Evolutionary conservation across 2,329 filamentous ascomycete species (phyloP), one percentile per base, ranked within the genome.

Genomic region (Calonectria montana): DNA sequence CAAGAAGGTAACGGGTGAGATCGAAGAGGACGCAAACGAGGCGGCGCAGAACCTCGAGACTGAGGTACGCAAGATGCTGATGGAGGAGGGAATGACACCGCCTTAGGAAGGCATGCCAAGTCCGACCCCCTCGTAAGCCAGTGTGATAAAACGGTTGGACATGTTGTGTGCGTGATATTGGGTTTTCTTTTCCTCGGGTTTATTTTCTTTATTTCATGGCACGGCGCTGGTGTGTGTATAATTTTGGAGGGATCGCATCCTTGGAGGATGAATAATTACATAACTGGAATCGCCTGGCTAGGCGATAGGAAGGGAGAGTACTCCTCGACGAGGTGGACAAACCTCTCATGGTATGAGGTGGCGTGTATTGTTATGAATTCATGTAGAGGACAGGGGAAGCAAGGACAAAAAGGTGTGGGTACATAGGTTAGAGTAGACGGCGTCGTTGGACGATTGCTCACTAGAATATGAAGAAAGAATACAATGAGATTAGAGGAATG

Each of bases 1-100:
- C 2, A 86, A 88, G 80, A 87, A 88, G 79, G 88, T 90, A 61
- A 89, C 87, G 8, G 87, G 87, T 23, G 83, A 79, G 1, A 73
- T 79, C 27, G 80, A 78, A 9, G 82, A 84, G 23, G 81, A 80
- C 18, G 74, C 74, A 7, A 70, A 64, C 23, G 78, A 79, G 18
- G 77, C 76, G 39, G 81, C 80, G 48, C 77, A 80, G 74, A 86
- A 84, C 43, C 74, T 87, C 31, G 85, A 87, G 79, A 80, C 80
- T n/a, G 83, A 86, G 72, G 85, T 87, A 48, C 83, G 84, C 68
- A 81, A 82, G 80, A 85, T 87, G 85, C 79, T 85, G 78, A 81
- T 86, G 80, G 77, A 81, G 69, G 79, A 81, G 48, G 75, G 83
- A 65, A 81, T 84, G 78, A 85, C 84, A 59, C 84, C 83, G 61